Conservation (phyloP, 352 stramenopile genomes). For the Pythium dissimile region DNA sequence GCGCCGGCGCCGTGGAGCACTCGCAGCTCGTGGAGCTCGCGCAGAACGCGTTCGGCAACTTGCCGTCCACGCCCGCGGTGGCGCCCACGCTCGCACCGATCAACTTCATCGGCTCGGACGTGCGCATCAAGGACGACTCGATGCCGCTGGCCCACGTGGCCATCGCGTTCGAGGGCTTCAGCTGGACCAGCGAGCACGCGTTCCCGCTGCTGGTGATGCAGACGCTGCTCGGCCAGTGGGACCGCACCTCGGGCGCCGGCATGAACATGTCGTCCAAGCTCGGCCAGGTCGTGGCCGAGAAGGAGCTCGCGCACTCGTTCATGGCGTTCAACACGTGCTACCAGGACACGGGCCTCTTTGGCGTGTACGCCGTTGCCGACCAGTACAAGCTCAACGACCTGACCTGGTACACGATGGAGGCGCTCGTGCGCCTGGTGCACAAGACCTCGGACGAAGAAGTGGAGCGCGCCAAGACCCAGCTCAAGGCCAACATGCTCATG, state of each 20-base stretch:
- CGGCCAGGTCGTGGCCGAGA: conserved; percentile 94
- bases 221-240: conserved; percentile 91
- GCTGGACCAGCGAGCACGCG: conserved; percentile 97
- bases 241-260: conserved; percentile 89
- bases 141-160: conserved; percentile 93
- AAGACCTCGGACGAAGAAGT: conserved; percentile 97
- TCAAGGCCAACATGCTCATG: conserved; percentile 99
- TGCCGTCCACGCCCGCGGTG: conserved; percentile 80
- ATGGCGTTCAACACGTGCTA: conserved; percentile 99
- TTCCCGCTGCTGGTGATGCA: conserved; percentile 99
- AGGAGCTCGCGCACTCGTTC: conserved; percentile 97
- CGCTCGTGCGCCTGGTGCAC: conserved; percentile 94
- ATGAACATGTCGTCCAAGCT: conserved; percentile 96
- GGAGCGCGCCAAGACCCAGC: conserved; percentile 96
- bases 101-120: conserved; percentile 87
- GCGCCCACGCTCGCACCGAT: conserved; percentile 72
- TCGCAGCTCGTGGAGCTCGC: conserved; percentile 95
- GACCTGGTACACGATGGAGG: conserved; percentile 94
- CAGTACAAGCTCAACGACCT: conserved; percentile 95
- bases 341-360: conserved; percentile 99
- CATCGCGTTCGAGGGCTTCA: conserved; percentile 97
- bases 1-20: conserved; percentile 97
- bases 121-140: conserved; percentile 90
- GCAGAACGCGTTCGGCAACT: conserved; percentile 95
- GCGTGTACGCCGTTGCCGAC: conserved; percentile 95